Evolutionary conservation across 2,329 filamentous ascomycete species (phyloP).

Genomic region (Westerdykella aurantiaca): DNA sequence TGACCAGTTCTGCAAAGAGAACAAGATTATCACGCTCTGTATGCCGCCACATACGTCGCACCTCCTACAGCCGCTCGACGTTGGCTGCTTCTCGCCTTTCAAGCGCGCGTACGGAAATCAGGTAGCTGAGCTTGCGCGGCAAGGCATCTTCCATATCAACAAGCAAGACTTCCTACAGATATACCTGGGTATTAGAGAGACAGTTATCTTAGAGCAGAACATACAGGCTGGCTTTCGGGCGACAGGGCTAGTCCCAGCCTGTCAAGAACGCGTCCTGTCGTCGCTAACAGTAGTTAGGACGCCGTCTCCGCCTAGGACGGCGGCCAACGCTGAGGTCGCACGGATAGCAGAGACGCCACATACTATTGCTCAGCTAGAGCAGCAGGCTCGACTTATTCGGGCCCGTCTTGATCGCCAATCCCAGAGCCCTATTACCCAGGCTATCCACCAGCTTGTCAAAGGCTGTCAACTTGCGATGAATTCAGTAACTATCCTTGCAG

Average conservation of each 20-base stretch:
- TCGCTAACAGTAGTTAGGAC: slow-evolving; percentile 9
- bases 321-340: too few species aligned
- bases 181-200: slow-evolving; percentile 1
- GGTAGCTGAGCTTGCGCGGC: slow-evolving; percentile 3
- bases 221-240: slow-evolving; percentile 11
- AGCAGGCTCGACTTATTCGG: too few species aligned
- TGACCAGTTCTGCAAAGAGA: slow-evolving; percentile 6
- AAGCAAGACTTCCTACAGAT: slow-evolving; percentile 6
- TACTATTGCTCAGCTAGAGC: too few species aligned
- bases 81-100: slow-evolving; percentile 8
- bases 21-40: slow-evolving; percentile 12
- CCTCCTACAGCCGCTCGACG: slow-evolving; percentile 6
- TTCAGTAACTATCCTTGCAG: too few species aligned
- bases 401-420: too few species aligned
- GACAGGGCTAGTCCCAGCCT: slow-evolving; percentile 10
- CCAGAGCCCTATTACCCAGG: too few species aligned
- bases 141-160: slow-evolving; percentile 4
- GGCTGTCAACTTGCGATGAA: too few species aligned
- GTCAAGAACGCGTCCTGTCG: slow-evolving; percentile 12
- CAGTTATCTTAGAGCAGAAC: slow-evolving; percentile 7
- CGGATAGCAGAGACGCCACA: too few species aligned
- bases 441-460: too few species aligned
- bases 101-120: slow-evolving; percentile 7
- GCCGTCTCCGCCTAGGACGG: slow-evolving; percentile 11
- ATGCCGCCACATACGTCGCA: slow-evolving; percentile 4